Evolutionary conservation across 176 grass and related monocot species (phyloP).

Genomic region (Pontederia paniculata): DNA sequence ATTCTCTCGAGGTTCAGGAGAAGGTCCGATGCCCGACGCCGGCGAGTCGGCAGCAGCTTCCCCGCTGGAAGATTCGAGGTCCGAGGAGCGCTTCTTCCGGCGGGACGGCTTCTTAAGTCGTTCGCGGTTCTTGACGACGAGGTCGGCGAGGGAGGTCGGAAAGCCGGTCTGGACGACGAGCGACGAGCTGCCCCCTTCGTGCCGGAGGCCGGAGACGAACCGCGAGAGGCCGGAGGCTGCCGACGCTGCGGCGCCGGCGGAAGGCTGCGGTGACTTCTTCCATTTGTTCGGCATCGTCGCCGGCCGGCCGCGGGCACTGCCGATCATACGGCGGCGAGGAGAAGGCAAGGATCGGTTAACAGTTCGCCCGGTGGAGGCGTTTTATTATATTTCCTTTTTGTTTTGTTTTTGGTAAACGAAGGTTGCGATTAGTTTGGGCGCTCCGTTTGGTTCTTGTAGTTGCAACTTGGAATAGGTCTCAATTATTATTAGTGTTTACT

Average conservation of each 20-base stretch:
- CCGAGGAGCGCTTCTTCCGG: constrained; percentile 17
- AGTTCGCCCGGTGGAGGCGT: neutral
- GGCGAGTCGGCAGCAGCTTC: neutral
- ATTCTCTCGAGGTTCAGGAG: neutral
- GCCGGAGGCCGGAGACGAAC: neutral
- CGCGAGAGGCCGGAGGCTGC: neutral
- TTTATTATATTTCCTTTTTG: neutral
- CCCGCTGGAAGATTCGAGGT: neutral
- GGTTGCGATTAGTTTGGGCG: too few species aligned
- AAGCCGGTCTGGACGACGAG: constrained; percentile 73
- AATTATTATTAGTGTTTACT: too few species aligned
- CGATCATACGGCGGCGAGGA: neutral
- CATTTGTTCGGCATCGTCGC: neutral
- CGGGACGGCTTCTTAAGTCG: constrained; percentile 45
- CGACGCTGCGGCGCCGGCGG: neutral
- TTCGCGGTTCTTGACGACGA: constrained; percentile 70
- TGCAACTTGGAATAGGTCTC: too few species aligned
- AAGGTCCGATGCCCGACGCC: neutral
- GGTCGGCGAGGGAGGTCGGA: constrained; percentile 71
- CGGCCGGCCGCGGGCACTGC: neutral
- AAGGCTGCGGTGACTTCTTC: neutral
- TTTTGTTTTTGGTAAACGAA: too few species aligned
- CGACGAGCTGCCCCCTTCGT: constrained; percentile 8
- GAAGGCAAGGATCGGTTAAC: neutral
- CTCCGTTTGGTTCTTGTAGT: too few species aligned